A percentile compares a stretch with the other conserved stretches of the same genome.
phyloP scores from a whole-genome alignment of 495 filamentous ascomycete species.

The Saxispiralis lemnorum region DNA sequence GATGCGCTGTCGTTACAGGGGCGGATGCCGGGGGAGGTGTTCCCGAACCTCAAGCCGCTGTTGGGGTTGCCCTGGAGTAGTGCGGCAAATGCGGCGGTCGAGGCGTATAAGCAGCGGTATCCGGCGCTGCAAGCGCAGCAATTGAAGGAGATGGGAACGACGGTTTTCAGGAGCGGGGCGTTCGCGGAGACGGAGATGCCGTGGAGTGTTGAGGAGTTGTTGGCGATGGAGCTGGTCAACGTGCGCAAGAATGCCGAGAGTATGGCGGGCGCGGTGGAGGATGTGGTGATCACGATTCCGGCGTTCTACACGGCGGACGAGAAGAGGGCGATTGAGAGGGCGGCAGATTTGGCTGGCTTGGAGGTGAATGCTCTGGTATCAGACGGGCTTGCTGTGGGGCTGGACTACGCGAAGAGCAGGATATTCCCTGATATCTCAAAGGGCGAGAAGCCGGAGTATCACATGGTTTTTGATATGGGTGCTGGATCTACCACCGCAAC shows the following conservation, averaged over 20 bases:
- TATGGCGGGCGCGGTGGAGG: slow-evolving; percentile 67
- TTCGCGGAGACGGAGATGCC: slow-evolving; percentile 48
- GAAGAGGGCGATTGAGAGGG: slow-evolving; percentile 62
- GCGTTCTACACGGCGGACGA: slow-evolving; percentile 79
- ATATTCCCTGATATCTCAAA: slow-evolving; percentile 71
- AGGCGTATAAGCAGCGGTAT: slow-evolving; percentile 51
- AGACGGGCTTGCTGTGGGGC: slow-evolving; percentile 78
- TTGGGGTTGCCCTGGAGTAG: slow-evolving; percentile 50
- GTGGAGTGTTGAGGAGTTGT: slow-evolving; percentile 77
- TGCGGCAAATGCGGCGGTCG: slow-evolving; percentile 30
- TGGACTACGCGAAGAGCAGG: slow-evolving; percentile 86
- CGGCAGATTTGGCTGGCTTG: slow-evolving; percentile 73
- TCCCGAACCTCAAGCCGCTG: slow-evolving; percentile 76
- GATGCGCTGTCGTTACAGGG: slow-evolving; percentile 77
- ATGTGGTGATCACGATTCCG: slow-evolving; percentile 82
- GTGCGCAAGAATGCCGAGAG: slow-evolving; percentile 71
- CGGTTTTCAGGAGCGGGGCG: slow-evolving; percentile 57
- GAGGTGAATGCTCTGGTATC: slow-evolving; percentile 69
- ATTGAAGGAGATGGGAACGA: slow-evolving; percentile 45
- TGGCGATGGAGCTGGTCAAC: slow-evolving; percentile 91
- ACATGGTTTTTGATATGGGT: slow-evolving; percentile 95
- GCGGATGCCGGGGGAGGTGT: slow-evolving; percentile 82
- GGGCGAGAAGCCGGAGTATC: slow-evolving; percentile 75
- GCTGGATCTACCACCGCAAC: slow-evolving; percentile 95
- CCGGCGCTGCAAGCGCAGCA: slow-evolving; percentile 45